phyloP scores from a whole-genome alignment of 805 yeast species.

The Candida michaelii region DNA sequence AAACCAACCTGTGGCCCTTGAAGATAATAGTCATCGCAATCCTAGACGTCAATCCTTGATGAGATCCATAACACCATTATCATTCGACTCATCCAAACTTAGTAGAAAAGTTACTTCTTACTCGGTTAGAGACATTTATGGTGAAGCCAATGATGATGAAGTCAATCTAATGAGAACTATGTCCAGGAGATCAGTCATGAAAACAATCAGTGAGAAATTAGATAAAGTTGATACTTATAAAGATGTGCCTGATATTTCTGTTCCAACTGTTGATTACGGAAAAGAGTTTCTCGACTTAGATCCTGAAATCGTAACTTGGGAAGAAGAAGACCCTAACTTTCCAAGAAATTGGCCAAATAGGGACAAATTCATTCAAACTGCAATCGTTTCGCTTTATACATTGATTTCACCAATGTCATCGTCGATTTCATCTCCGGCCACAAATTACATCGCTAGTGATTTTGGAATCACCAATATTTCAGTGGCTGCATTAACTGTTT shows the following conservation, averaged over 20 bases:
- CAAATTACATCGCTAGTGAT: constrained; percentile 26
- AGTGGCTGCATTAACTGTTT: constrained; percentile 31
- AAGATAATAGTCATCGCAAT: neutral
- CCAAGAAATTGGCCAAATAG: constrained; percentile 35
- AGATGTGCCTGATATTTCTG: constrained; percentile 18
- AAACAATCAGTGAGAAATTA: constrained; percentile 31
- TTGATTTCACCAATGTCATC: constrained; percentile 43
- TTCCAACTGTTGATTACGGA: constrained; percentile 30
- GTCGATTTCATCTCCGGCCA: constrained; percentile 40
- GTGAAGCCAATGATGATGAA: constrained; percentile 33
- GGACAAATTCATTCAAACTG: constrained; percentile 23
- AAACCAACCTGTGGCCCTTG: constrained; percentile 11
- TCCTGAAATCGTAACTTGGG: constrained; percentile 40
- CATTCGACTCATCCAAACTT: constrained; percentile 13
- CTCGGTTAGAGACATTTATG: constrained; percentile 41
- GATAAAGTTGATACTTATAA: constrained; percentile 18
- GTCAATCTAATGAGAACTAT: constrained; percentile 42
- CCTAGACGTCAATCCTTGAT: constrained; percentile 8
- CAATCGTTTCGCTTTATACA: constrained; percentile 35
- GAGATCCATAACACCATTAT: constrained; percentile 10
- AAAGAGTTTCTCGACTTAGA: constrained; percentile 32
- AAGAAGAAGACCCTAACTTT: constrained; percentile 29
- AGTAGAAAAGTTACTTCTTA: constrained; percentile 13
- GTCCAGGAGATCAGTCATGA: constrained; percentile 45
- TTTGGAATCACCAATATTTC: constrained; percentile 26